Evolutionary conservation across 2,329 filamentous ascomycete species (phyloP).

Genomic region (Colletotrichum theobromicola): DNA sequence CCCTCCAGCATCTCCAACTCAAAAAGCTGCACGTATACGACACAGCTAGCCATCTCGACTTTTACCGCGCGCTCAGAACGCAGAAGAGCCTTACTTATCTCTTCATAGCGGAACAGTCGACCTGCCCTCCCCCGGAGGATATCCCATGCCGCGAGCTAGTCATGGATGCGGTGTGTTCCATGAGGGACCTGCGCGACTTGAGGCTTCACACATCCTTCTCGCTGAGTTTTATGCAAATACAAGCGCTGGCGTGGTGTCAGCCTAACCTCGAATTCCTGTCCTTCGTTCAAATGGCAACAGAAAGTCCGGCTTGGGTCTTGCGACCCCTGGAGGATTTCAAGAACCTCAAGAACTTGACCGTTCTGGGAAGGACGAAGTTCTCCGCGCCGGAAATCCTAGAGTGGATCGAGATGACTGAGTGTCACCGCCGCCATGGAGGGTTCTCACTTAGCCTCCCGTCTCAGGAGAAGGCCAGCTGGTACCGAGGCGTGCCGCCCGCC

Average conservation of each 20-base stretch:
- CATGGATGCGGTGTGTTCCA: neutral
- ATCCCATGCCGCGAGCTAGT: neutral
- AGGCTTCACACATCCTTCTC: neutral
- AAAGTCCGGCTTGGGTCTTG: neutral
- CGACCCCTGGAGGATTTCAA: neutral
- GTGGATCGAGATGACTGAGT: neutral
- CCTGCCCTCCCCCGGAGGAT: neutral
- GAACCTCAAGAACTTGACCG: neutral
- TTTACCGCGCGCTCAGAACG: neutral
- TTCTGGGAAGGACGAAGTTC: neutral
- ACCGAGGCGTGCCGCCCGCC: neutral
- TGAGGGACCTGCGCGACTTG: slow-evolving; percentile 3
- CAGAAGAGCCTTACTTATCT: neutral
- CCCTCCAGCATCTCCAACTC: neutral
- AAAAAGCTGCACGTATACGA: neutral
- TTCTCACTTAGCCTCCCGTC: neutral
- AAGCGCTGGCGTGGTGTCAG: neutral
- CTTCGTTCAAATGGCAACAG: neutral
- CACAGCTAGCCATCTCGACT: neutral
- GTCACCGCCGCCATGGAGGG: neutral
- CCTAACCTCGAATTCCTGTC: neutral
- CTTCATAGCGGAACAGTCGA: neutral
- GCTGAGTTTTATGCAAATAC: neutral
- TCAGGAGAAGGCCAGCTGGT: neutral
- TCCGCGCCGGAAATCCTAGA: neutral